phyloP scores from a whole-genome alignment of 768 basidiomycete species.

The Pulveroboletus sp. region DNA sequence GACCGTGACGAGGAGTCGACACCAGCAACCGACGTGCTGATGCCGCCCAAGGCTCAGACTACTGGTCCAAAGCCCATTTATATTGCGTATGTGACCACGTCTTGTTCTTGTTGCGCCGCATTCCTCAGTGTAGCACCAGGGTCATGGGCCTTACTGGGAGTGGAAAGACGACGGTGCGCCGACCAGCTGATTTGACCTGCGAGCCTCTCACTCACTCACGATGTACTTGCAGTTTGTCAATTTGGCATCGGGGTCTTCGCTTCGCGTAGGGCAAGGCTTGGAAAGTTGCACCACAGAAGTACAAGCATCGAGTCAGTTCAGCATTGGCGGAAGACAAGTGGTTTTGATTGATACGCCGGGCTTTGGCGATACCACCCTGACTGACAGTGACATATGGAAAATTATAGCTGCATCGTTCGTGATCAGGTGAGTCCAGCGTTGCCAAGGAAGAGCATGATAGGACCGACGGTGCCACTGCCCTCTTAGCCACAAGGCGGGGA shows the following conservation, averaged over 20 bases:
- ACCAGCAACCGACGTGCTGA: background rate
- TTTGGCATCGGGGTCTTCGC: slow-evolving; percentile 24
- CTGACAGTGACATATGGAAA: slow-evolving; percentile 46
- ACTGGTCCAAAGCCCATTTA: slow-evolving; percentile 17
- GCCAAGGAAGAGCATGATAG: background rate
- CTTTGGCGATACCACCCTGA: slow-evolving; percentile 49
- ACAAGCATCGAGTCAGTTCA: slow-evolving; percentile 25
- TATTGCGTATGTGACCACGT: slow-evolving; percentile 22
- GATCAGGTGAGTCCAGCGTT: slow-evolving; percentile 15
- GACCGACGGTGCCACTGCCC: background rate
- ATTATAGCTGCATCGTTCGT: slow-evolving; percentile 42
- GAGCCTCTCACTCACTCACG: background rate
- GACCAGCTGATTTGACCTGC: background rate
- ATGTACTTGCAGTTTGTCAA: slow-evolving; percentile 31
- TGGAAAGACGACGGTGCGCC: slow-evolving; percentile 29
- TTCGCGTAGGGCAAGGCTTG: slow-evolving; percentile 29
- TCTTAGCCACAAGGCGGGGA: slow-evolving; percentile 21
- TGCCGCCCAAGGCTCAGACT: background rate
- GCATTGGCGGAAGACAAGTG: slow-evolving; percentile 31
- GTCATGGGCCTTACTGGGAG: slow-evolving; percentile 30
- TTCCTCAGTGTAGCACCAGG: slow-evolving; percentile 14
- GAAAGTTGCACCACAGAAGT: slow-evolving; percentile 33
- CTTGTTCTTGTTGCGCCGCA: background rate
- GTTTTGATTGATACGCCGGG: slow-evolving; percentile 60
- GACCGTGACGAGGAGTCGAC: slow-evolving; percentile 18